Evolutionary conservation across 2,329 filamentous ascomycete species (phyloP).

Genomic region (Stagonosporopsis rhizophila): DNA sequence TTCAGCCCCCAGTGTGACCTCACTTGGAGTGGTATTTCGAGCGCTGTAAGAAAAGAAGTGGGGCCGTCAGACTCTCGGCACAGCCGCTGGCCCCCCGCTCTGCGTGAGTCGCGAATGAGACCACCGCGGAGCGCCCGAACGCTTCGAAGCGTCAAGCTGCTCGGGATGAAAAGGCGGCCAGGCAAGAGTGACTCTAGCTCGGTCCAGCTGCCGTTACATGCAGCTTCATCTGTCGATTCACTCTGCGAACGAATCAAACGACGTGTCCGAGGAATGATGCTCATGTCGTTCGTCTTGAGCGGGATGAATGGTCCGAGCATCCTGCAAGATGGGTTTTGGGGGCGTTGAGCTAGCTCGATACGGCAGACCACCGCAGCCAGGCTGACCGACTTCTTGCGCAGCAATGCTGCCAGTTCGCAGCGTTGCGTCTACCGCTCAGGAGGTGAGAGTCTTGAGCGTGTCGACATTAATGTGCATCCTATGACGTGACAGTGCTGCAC

Average conservation of each 20-base stretch:
- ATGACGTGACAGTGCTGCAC: constrained; percentile 10
- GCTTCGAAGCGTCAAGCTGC: constrained; percentile 17
- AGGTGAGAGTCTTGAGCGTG: constrained; percentile 6
- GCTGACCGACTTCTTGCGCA: constrained; percentile 44
- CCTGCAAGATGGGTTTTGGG: constrained; percentile 24
- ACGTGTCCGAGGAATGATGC: constrained; percentile 5
- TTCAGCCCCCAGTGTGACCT: constrained; percentile 44
- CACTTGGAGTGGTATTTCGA: constrained; percentile 40
- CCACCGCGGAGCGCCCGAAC: constrained; percentile 27
- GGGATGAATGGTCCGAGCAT: constrained; percentile 24
- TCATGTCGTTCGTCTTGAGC: constrained; percentile 24
- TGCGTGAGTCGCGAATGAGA: constrained; percentile 33
- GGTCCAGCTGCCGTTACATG: constrained; percentile 28
- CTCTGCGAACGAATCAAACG: constrained; percentile 22
- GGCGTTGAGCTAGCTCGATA: constrained; percentile 31
- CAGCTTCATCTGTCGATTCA: constrained; percentile 23
- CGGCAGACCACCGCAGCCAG: constrained; percentile 25
- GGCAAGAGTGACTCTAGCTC: constrained; percentile 24
- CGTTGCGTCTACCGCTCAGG: neutral
- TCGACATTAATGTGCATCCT: neutral
- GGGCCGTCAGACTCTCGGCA: constrained; percentile 45
- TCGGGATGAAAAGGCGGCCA: constrained; percentile 34
- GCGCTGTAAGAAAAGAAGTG: constrained; percentile 43
- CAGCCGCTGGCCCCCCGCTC: constrained; percentile 41
- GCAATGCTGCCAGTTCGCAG: neutral